Conservation (phyloP, 2,329 filamentous ascomycete genomes). For the Emergomyces pasteurianus region DNA sequence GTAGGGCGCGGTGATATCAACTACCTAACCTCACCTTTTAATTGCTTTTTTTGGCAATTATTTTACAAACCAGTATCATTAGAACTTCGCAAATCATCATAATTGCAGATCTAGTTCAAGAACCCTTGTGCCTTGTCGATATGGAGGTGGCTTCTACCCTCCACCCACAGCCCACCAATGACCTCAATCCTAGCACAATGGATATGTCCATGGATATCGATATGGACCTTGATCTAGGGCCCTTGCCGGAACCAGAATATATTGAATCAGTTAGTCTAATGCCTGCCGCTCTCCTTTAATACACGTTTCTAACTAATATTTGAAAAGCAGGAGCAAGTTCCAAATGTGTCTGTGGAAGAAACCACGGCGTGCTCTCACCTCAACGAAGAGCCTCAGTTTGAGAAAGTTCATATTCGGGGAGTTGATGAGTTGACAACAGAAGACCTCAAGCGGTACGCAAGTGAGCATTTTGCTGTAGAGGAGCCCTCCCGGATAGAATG, state of each 20-base stretch:
- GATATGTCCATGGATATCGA: constrained; percentile 53
- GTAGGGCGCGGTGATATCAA: background rate
- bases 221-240: constrained; percentile 52
- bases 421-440: constrained; percentile 70
- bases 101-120: background rate
- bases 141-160: constrained; percentile 14
- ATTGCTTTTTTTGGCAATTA: background rate
- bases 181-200: constrained; percentile 12
- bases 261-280: constrained; percentile 17
- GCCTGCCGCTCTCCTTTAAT: background rate
- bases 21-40: background rate
- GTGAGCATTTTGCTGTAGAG: constrained; percentile 50
- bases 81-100: background rate
- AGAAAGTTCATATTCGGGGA: constrained; percentile 74
- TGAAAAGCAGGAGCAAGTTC: constrained; percentile 1
- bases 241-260: constrained; percentile 32
- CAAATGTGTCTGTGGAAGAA: constrained; percentile 7
- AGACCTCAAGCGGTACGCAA: constrained; percentile 65
- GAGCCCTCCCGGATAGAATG: constrained; percentile 62
- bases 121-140: background rate
- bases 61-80: background rate
- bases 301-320: background rate
- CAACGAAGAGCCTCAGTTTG: constrained; percentile 25
- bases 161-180: constrained; percentile 7
- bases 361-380: constrained; percentile 21